Evolutionary conservation across 2,329 filamentous ascomycete genomes (phyloP), one percentile per base, ranked within the genome.

Genomic region (Pestalotiopsis sp.): DNA sequence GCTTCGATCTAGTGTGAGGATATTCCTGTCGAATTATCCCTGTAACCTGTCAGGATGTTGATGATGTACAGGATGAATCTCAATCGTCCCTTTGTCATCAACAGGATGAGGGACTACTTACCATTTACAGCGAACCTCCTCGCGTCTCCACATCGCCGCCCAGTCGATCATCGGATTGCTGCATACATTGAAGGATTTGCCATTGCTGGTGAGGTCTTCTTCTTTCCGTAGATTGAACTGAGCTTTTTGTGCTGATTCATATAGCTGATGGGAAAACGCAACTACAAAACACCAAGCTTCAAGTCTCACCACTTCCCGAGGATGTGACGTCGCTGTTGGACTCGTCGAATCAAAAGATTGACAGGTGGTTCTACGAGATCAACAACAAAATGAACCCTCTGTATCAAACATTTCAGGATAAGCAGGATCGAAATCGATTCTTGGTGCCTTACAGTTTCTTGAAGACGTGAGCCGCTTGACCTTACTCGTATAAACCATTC

Each of bases 341-440:
- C 7, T 12, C 17, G 4, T 45, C 62, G 3, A 65, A 65, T 39
- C n/a, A 52, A 23, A 45, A 56, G 39, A 49, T 65, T 4, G 62
- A 65, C 39, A 49, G 62, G 62, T 65, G 62, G 62, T 65, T 65
- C 13, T 65, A 65, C 4, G 62, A 45, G n/a, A 65, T 65, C 4
- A 65, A 65, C 62, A 65, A 65, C 45, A 65, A n/a, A 3, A 65
- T 65, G n/a, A 65, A 65, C 17, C 62, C 62, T 36, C 62, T 65
- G 9, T 65, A 65, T 65, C 62, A 65, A 14, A 65, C 62, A 17
- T 65, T 65, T n/a, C 38, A 56, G 17, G 62, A 39, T 14, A 45
- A 23, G 23, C 62, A 65, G 11, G 62, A 65, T n/a, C 62, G 62
- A 6, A 65, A 65, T 52, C 62, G 62, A 20, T 65, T 65, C 39